Conservation (phyloP, 352 stramenopile genomes). For the Globisporangium orthogonon region DNA sequence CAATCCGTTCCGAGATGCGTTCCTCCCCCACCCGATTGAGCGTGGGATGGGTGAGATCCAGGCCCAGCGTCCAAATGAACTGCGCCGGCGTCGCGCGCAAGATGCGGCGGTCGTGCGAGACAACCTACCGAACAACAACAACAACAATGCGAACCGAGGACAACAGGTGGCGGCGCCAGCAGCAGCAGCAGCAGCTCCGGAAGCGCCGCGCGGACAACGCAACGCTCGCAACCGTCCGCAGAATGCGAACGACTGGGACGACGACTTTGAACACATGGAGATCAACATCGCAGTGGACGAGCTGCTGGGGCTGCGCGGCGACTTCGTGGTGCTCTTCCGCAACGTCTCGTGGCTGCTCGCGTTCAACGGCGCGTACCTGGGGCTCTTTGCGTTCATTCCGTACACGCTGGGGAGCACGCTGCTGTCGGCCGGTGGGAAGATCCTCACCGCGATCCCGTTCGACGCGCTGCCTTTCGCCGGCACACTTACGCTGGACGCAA, state of each 20-base stretch:
- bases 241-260: slow-evolving; percentile 67
- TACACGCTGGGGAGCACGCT: slow-evolving; percentile 92
- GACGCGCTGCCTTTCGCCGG: slow-evolving; percentile 16
- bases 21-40: slow-evolving; percentile 31
- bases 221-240: slow-evolving; percentile 7
- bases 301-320: slow-evolving; percentile 93
- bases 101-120: not conserved
- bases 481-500: slow-evolving; percentile 13
- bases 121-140: not conserved
- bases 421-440: slow-evolving; percentile 59
- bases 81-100: slow-evolving; percentile 30
- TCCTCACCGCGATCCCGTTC: slow-evolving; percentile 44
- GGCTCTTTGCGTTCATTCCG: slow-evolving; percentile 95
- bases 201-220: not conserved
- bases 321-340: slow-evolving; percentile 90
- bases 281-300: slow-evolving; percentile 96
- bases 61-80: slow-evolving; percentile 21
- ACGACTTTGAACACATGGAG: slow-evolving; percentile 90
- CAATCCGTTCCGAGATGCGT: slow-evolving; percentile 35
- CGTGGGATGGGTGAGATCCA: slow-evolving; percentile 16
- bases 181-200: slow-evolving; percentile 10
- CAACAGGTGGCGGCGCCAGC: slow-evolving; percentile 3
- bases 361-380: slow-evolving; percentile 96
- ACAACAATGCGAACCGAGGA: not conserved
- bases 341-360: slow-evolving; percentile 97